Evolutionary conservation across 768 basidiomycete genomes (phyloP), one percentile per base, ranked within the genome.

Genomic region (Tylopilus intermedius): DNA sequence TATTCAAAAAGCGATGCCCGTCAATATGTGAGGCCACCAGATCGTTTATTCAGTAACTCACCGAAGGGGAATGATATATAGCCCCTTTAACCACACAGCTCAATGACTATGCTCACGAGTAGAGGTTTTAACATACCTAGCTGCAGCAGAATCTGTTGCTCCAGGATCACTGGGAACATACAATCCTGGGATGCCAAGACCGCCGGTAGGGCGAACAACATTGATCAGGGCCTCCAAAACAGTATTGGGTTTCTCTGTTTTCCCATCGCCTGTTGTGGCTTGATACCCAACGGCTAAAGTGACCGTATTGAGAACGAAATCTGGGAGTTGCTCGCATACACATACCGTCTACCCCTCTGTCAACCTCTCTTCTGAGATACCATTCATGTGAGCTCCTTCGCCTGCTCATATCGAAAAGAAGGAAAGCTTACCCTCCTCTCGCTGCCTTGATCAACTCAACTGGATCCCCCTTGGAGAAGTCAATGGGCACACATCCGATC

Each of bases 121-220:
- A 11, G 10, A 4, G 32, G 32, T 11, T 33, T 10, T 11, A 11
- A 49, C 53, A 24, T 21, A 54, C 53, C 77, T 77, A 1, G 76
- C 76, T 13, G 76, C 67, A 47, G 77, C 76, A 15, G 74, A 72
- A 58, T 79, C 78, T 9, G 78, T 77, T 15, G 79, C 80, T 15
- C 79, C 79, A 1, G 80, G 80, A 57, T 81, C 80, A 50, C 71
- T 76, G 15, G 79, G 79, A 5, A 82, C 80, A 53, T 80, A 80
- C 5, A 81, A 62, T 1, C 80, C 79, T 30, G 30, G 80, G 54
- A 81, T 77, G 3, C 80, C 80, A n/a, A 82, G 32, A 33, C 32
- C 32, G 32, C 32, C 32, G 11, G 32, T 33, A 11, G 32, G 32
- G 32, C 32, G 32, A 33, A 33, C 68, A 10, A 30, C 30, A 30